Evolutionary conservation across 805 yeast species (phyloP).

Genomic region (Starmerella bombi): DNA sequence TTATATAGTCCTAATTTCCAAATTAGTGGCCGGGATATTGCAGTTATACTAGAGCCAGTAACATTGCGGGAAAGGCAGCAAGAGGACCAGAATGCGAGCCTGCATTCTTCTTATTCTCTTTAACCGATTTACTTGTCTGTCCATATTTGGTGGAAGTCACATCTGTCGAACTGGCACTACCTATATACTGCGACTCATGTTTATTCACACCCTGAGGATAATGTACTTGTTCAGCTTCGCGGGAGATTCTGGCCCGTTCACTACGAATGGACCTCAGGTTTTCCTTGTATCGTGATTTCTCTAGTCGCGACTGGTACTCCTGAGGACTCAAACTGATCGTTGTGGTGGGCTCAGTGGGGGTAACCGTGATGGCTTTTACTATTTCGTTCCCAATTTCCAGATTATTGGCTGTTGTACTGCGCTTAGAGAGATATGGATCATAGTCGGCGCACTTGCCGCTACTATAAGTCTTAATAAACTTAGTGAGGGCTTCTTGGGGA

Average conservation of each 20-base stretch:
- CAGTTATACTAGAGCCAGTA: not conserved
- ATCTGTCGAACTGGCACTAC: too few relatives aligned
- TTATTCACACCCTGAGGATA: not conserved
- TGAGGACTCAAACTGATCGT: constrained; percentile 15
- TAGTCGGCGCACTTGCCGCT: constrained; percentile 15
- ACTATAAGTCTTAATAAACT: constrained; percentile 13
- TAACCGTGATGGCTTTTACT: constrained; percentile 13
- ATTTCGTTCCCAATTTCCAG: not conserved
- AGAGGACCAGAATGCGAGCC: not conserved
- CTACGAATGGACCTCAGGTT: constrained; percentile 17
- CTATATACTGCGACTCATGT: not conserved
- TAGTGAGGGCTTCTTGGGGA: constrained; percentile 15
- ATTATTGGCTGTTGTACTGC: not conserved
- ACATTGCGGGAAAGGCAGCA: not conserved
- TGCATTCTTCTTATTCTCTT: not conserved
- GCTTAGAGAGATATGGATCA: constrained; percentile 11
- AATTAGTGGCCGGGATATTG: too few relatives aligned
- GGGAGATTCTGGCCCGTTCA: constrained; percentile 8
- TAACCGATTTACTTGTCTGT: not conserved
- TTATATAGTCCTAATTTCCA: too few relatives aligned
- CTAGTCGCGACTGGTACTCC: constrained; percentile 13
- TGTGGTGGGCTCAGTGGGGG: constrained; percentile 13
- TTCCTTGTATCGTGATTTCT: constrained; percentile 11
- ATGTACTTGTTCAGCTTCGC: not conserved
- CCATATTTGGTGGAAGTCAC: not conserved